Base-by-base conservation (phyloP, 768 basidiomycete genomes). In the Suillus alpinus region DNA sequence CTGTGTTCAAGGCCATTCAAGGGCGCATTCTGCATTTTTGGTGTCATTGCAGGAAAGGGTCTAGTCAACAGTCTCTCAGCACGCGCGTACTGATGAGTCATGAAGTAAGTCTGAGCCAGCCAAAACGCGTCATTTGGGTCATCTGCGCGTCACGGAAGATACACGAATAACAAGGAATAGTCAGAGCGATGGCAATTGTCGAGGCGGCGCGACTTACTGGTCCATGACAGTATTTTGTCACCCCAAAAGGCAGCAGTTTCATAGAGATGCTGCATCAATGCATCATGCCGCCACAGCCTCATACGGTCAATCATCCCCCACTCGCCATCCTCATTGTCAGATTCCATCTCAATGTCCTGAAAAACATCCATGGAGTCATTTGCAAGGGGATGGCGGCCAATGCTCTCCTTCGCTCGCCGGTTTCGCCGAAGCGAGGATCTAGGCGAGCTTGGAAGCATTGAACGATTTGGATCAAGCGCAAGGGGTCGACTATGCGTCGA, bases 121-220 rank as follows among this genome's bases (percentile, higher is more conserved):
- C 97, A 99, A 75, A 99, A 98, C 13, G 95, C 97, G 74, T 99
- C 97, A 71, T 98, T 97, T 34, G 95, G 89, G 68, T 98, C 94
- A 63, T 88, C 96, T 96, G 67, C 31, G 50, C 31, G 52, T 26
- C 31, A 40, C 3, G 39, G 18, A 14, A 34, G 63, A 44, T 59
- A 47, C 3, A 59, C 40, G 20, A 60, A 59, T 36, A 58, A 55
- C 56, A 62, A 63, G 53, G 29, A 37, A 14, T 29, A 36, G 14
- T 31, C 8, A 36, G 12, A 23, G 18, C 34, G 31, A 49, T 37
- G 49, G n/a, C 20, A 60, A 59, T 12, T 10, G 9, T 29, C 16
- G 16, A 9, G 41, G 60, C 43, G 58, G 76, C 74, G 71, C 62
- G 67, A 81, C 86, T 66, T 70, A 98, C 96, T 91, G 34, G 97